Base-by-base conservation (phyloP, 371 early-diverging fungal species). In the Apophysomyces variabilis region DNA sequence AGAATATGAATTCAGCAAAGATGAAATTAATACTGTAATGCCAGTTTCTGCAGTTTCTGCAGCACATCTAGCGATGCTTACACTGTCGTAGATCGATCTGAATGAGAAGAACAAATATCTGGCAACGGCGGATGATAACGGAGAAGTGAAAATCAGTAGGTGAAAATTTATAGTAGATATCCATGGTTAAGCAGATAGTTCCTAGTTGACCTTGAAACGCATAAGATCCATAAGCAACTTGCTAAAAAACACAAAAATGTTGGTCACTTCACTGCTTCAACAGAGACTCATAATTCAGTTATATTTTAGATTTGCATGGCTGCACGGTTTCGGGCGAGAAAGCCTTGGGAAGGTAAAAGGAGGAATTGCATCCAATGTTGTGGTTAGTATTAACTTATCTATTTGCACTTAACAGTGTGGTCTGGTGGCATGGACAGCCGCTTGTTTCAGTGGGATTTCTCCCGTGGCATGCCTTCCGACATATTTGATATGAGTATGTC, bases 371-470 rank as follows among this genome's bases (percentile, higher is more conserved):
- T 16, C 37, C 2, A 7, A 18, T 32, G 35, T 18, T n/a, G 46
- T 35, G 7, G 18, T 37, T 1, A 12, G 16, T 50, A 21, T 37
- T 43, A 12, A 14, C 14, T 12, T 41, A 3, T 32, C 38, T 61
- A 41, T 26, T 26, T 26, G 32, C 32, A 3, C 32, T 26, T 26
- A 3, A 26, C 65, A 81, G 81, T 83, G 4, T 80, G 80, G 79
- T 83, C 83, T 37, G 83, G 83, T 37, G 83, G 83, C 12, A 68
- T 80, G 73, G 83, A 83, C 60, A 77, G 75, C 39, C 66, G 77
- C 18, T 44, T 83, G 0, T 72, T 71, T 32, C 74, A 74, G 41
- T 80, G 83, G 80, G 83, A 83, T 65, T 77, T 80, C 18, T 79
- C 83, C 38, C 66, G 76, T 14, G 81, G 81, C 1, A 60, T 39